A percentile compares a stretch with the other conserved stretches of the same genome.
These are phyloP conservation scores for Skeletonema menzelii DNA, from an alignment of 108 stramenopile genomes.

Conservation along the genomic window DNA sequence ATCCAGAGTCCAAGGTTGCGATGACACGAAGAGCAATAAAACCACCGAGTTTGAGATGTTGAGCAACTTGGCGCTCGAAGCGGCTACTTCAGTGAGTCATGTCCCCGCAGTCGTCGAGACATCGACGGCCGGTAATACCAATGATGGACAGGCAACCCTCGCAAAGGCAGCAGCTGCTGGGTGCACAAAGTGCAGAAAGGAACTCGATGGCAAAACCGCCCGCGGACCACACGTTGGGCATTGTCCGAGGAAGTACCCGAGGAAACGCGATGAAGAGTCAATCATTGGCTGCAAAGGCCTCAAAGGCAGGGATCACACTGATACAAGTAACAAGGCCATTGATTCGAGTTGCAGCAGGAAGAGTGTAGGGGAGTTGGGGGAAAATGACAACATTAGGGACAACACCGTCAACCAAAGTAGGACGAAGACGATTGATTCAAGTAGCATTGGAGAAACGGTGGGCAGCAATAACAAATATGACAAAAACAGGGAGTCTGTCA, in stretches of 20 bases:
- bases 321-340: no score
- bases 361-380: neutral
- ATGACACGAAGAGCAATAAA: neutral
- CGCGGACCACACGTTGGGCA: neutral
- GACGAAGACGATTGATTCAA: neutral
- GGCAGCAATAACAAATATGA: no score
- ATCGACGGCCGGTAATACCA: neutral
- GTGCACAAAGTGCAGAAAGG: neutral
- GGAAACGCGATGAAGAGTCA: neutral
- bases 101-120: neutral
- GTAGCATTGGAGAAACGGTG: no score
- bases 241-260: neutral
- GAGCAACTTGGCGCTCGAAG: neutral
- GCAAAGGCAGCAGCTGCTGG: constrained; percentile 4
- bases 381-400: neutral
- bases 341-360: neutral
- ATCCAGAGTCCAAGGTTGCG: neutral
- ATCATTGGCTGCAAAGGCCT: neutral
- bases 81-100: neutral
- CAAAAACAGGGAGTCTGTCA: no score
- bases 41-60: neutral
- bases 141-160: neutral
- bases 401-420: neutral
- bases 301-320: no score
- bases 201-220: neutral